These are phyloP conservation scores for Leishmania lainsoni DNA, from an alignment of 208 protist genomes.

Conservation along the genomic window DNA sequence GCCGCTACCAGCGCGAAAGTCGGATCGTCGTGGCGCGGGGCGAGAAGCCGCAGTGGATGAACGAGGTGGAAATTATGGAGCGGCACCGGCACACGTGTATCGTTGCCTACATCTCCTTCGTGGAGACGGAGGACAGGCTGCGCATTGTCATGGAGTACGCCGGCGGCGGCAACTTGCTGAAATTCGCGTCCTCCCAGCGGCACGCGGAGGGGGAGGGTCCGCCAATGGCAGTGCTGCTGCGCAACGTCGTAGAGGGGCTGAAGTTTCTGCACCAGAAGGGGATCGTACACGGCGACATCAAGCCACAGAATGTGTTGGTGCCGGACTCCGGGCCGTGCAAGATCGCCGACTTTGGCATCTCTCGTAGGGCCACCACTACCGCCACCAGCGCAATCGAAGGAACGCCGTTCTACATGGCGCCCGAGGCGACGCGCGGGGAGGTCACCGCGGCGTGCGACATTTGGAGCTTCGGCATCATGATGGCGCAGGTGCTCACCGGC, in stretches of 20 bases:
- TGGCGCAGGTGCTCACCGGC: conserved; percentile 67
- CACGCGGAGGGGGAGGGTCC: neutral
- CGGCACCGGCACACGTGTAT: conserved; percentile 91
- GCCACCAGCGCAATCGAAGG: conserved; percentile 39
- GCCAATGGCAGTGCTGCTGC: conserved; percentile 44
- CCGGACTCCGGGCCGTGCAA: conserved; percentile 71
- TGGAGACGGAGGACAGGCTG: conserved; percentile 47
- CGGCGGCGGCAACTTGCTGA: conserved; percentile 72
- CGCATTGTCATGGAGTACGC: conserved; percentile 87
- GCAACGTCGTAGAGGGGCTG: conserved; percentile 71
- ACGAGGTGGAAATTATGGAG: conserved; percentile 66
- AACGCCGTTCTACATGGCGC: conserved; percentile 77
- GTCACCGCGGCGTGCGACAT: conserved; percentile 59
- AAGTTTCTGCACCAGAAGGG: conserved; percentile 72
- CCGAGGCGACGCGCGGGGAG: conserved; percentile 57
- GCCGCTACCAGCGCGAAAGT: conserved; percentile 22
- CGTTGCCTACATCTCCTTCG: conserved; percentile 90
- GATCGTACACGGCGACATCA: conserved; percentile 86
- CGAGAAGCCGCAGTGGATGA: conserved; percentile 25
- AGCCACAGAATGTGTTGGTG: conserved; percentile 83
- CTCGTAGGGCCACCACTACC: conserved; percentile 41
- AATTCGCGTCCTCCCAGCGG: conserved; percentile 44
- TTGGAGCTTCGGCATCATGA: conserved; percentile 86
- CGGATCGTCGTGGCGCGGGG: conserved; percentile 31
- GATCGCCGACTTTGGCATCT: conserved; percentile 87